A percentile compares a stretch with the other conserved stretches of the same genome.
These are phyloP conservation scores for Penicillium bovifimosum DNA, from an alignment of 495 filamentous ascomycete genomes.

Conservation along the genomic window DNA sequence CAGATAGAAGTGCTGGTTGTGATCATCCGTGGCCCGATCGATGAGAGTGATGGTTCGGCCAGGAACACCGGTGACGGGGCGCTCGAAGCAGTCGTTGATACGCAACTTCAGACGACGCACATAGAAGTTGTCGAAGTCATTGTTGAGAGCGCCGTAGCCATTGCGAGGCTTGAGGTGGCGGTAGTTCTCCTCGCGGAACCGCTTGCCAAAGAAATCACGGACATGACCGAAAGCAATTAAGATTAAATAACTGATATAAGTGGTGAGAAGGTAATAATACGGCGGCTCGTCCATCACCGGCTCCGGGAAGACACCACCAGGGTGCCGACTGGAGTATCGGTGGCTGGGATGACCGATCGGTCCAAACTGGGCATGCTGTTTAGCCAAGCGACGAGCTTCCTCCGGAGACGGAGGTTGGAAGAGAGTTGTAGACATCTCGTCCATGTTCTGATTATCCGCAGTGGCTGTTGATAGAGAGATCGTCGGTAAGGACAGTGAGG, in stretches of 20 bases:
- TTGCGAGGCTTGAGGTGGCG: constrained; percentile 73
- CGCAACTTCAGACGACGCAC: constrained; percentile 85
- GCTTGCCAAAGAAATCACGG: constrained; percentile 96
- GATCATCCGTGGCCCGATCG: constrained; percentile 80
- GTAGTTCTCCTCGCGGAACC: constrained; percentile 80
- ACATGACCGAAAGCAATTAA: constrained; percentile 94
- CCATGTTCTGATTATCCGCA: constrained; percentile 68
- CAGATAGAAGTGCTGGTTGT: constrained; percentile 80
- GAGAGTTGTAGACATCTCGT: constrained; percentile 71
- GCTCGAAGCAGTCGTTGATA: constrained; percentile 93
- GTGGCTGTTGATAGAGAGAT: constrained; percentile 89
- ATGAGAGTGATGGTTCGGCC: constrained; percentile 89
- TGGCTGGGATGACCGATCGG: constrained; percentile 75
- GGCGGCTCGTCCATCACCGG: constrained; percentile 93
- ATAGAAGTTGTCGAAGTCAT: constrained; percentile 99
- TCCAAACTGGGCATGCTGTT: constrained; percentile 86
- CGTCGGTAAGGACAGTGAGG: constrained; percentile 76
- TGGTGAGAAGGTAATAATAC: constrained; percentile 93
- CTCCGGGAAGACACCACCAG: constrained; percentile 68
- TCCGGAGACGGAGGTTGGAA: constrained; percentile 88
- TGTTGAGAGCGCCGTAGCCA: constrained; percentile 95
- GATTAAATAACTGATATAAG: constrained; percentile 94
- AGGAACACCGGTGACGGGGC: constrained; percentile 87
- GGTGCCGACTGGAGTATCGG: constrained; percentile 78
- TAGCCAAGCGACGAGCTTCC: constrained; percentile 68